phyloP scores from a whole-genome alignment of 176 grass and related monocot genomes.

The Musa itinerans region DNA sequence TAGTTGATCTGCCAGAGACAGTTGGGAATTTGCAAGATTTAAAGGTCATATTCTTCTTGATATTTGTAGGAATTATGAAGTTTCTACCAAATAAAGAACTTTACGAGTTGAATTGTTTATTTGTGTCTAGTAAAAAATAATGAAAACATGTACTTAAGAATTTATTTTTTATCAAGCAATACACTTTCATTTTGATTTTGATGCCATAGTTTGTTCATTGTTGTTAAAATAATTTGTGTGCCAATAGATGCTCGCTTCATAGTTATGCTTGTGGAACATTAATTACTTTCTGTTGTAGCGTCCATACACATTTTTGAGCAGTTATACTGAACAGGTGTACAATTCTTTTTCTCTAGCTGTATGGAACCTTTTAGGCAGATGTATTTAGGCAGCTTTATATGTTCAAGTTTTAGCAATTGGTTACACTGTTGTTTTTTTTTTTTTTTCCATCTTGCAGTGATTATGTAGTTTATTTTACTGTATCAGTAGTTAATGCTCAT shows the following conservation, averaged over 20 bases:
- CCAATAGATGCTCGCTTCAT: neutral
- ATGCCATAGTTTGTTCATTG: neutral
- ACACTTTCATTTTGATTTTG: neutral
- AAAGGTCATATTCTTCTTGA: constrained; percentile 49
- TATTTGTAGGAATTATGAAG: too few species aligned
- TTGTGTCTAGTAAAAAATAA: neutral
- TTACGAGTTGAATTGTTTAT: neutral
- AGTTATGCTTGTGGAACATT: neutral
- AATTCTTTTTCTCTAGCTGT: neutral
- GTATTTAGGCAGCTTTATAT: neutral
- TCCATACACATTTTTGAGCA: neutral
- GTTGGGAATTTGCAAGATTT: constrained; percentile 58
- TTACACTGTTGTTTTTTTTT: too few species aligned
- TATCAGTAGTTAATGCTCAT: neutral
- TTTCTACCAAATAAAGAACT: neutral
- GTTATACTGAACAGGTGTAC: neutral
- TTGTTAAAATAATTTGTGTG: neutral
- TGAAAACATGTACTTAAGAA: neutral
- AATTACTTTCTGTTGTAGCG: neutral
- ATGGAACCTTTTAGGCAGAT: too few species aligned
- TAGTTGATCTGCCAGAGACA: constrained; percentile 61
- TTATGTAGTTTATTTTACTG: neutral
- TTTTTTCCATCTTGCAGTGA: too few species aligned
- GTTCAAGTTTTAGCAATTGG: neutral
- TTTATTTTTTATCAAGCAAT: neutral